Percentiles rank a stretch among this genome's conserved stretches.
Evolutionary conservation across 75 land plant species (phyloP).

Genomic region (Sequoia sempervirens): DNA sequence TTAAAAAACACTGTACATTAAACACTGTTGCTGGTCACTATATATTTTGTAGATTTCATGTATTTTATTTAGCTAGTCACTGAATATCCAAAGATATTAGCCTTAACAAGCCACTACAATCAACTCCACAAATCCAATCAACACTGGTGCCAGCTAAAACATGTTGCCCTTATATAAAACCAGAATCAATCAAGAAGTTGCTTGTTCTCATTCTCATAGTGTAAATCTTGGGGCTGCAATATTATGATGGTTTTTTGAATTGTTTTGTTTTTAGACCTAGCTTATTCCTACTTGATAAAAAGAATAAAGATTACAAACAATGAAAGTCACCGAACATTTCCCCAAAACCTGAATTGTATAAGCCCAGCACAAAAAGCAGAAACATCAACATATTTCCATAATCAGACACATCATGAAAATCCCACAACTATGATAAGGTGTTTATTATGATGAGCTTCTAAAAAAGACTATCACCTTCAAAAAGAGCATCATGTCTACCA

Average conservation of each 20-base stretch:
- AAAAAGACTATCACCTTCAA: background rate
- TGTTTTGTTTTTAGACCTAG: background rate
- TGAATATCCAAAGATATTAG: background rate
- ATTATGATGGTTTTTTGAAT: background rate
- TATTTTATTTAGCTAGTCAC: background rate
- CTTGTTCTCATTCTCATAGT: background rate
- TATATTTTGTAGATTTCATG: background rate
- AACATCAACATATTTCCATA: background rate
- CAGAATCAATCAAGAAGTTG: background rate
- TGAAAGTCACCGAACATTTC: background rate
- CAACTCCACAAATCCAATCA: background rate
- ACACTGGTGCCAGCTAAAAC: background rate
- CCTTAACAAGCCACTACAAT: background rate
- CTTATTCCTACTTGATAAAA: background rate
- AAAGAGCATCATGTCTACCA: background rate
- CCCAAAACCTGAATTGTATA: background rate
- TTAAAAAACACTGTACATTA: background rate
- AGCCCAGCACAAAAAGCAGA: background rate
- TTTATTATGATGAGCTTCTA: background rate
- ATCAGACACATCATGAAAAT: background rate
- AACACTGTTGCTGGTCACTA: background rate
- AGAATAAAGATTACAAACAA: background rate
- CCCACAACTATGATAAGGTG: background rate
- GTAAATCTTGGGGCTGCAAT: background rate
- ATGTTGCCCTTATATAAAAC: background rate